phyloP scores from a whole-genome alignment of 2,329 filamentous ascomycete species.

The Diplodia intermedia region DNA sequence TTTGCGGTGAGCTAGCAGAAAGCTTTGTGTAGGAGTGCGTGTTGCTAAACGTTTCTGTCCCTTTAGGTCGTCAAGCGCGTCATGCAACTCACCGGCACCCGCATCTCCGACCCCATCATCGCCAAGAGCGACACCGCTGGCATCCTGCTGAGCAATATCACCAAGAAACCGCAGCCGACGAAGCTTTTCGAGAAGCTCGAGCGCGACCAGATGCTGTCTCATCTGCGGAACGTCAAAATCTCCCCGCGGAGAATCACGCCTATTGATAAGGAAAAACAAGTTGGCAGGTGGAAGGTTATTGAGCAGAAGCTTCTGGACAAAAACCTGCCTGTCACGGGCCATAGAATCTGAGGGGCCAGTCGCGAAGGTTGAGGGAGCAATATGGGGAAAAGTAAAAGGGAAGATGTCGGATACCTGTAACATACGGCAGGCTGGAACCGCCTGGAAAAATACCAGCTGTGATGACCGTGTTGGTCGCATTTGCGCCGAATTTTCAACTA shows the following conservation, averaged over 20 bases:
- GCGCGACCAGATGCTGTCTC: slow-evolving; percentile 58
- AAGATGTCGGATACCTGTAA: slow-evolving; percentile 15
- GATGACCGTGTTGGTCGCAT: not conserved
- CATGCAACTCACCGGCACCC: slow-evolving; percentile 79
- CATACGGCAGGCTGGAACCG: slow-evolving; percentile 1
- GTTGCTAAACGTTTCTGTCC: not conserved
- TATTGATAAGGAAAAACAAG: slow-evolving; percentile 72
- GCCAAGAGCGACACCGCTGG: slow-evolving; percentile 45
- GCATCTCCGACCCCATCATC: slow-evolving; percentile 74
- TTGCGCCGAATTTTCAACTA: not conserved
- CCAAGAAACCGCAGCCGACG: slow-evolving; percentile 46
- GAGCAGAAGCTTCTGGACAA: slow-evolving; percentile 66
- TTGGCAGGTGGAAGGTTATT: slow-evolving; percentile 82
- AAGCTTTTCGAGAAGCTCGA: slow-evolving; percentile 65
- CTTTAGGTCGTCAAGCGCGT: slow-evolving; percentile 78
- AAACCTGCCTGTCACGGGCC: slow-evolving; percentile 27
- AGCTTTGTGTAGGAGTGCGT: too few species aligned
- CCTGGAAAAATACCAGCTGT: not conserved
- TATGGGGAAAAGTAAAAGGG: not conserved
- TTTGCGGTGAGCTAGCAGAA: slow-evolving; percentile 44
- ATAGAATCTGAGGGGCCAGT: not conserved
- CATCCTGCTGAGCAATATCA: slow-evolving; percentile 43
- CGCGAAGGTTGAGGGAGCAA: not conserved
- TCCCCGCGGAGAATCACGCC: slow-evolving; percentile 69
- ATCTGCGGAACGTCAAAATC: slow-evolving; percentile 74